A percentile compares a stretch with the other conserved stretches of the same genome.
These are phyloP conservation scores for Penicillium simplicissimum DNA, from an alignment of 495 filamentous ascomycete species.

Conservation along the genomic window DNA sequence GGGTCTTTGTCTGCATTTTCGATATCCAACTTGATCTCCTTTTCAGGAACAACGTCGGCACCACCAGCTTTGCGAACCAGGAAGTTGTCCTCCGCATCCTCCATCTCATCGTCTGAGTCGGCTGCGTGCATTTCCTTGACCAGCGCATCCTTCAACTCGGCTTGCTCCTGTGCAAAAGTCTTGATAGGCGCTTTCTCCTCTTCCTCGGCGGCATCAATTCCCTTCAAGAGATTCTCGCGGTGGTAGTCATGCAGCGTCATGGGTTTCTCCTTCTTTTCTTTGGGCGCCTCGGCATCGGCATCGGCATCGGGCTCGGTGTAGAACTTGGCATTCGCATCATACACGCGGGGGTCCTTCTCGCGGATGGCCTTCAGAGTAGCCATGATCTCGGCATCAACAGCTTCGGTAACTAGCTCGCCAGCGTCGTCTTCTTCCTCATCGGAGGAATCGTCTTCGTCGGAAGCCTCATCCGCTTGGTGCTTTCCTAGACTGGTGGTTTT, in stretches of 20 bases:
- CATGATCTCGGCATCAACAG: constrained; percentile 81
- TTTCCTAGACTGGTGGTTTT: constrained; percentile 42
- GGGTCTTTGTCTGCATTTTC: constrained; percentile 83
- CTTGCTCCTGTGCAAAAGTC: constrained; percentile 86
- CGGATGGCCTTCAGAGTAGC: constrained; percentile 83
- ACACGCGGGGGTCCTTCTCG: constrained; percentile 85
- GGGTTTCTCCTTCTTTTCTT: constrained; percentile 71
- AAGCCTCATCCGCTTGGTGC: constrained; percentile 36
- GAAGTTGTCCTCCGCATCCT: constrained; percentile 68
- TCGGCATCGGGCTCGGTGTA: constrained; percentile 62
- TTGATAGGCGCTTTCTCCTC: constrained; percentile 50
- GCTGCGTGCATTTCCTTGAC: constrained; percentile 76
- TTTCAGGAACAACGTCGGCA: constrained; percentile 39
- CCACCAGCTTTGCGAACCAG: constrained; percentile 56
- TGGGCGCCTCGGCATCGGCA: constrained; percentile 25
- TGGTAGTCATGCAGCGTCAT: constrained; percentile 91
- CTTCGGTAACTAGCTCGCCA: constrained; percentile 75
- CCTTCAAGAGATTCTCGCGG: constrained; percentile 74
- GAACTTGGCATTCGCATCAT: constrained; percentile 77
- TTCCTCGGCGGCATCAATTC: constrained; percentile 57
- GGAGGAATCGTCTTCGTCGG: constrained; percentile 59
- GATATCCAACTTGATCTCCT: constrained; percentile 60
- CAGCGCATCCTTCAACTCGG: constrained; percentile 71
- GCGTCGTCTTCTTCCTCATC: constrained; percentile 89
- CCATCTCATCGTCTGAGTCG: constrained; percentile 53